Percentiles rank a stretch among this genome's conserved stretches.
Evolutionary conservation across 371 early-diverging fungal genomes (phyloP).

Genomic region (Mortierella sp.): DNA sequence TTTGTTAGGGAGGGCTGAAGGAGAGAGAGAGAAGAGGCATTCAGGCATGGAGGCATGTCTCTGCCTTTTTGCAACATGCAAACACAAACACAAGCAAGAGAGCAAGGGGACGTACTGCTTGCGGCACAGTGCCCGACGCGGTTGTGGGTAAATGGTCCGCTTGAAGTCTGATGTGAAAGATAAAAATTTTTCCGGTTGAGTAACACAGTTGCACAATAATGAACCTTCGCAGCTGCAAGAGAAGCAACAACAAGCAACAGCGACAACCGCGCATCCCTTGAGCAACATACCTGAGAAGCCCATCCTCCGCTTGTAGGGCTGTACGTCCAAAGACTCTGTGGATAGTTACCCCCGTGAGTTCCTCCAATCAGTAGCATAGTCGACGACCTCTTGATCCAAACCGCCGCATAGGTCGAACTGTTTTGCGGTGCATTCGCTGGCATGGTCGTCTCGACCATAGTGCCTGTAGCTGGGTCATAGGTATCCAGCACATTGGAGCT

Average conservation of each 20-base stretch:
- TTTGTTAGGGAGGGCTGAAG: not conserved
- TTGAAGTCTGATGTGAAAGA: conserved; percentile 19
- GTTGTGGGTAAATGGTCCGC: conserved; percentile 17
- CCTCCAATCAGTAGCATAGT: conserved; percentile 42
- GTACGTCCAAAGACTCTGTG: conserved; percentile 18
- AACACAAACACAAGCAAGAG: too few species aligned
- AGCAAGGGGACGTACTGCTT: conserved; percentile 25
- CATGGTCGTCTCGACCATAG: conserved; percentile 15
- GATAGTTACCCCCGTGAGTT: not conserved
- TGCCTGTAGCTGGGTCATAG: conserved; percentile 11
- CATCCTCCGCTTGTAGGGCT: conserved; percentile 21
- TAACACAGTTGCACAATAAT: not conserved
- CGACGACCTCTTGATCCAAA: conserved; percentile 24
- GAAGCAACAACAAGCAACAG: not conserved
- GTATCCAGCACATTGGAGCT: conserved; percentile 29
- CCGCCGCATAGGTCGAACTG: conserved; percentile 34
- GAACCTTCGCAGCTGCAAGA: too few species aligned
- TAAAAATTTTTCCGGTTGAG: not conserved
- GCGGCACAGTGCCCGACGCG: conserved; percentile 37
- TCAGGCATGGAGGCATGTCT: not conserved
- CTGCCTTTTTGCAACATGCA: not conserved
- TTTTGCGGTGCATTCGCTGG: conserved; percentile 24
- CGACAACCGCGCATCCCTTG: not conserved
- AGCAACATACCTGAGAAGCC: conserved; percentile 39
- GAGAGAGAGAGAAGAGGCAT: not conserved